These are phyloP conservation scores for Cetraspora pellucida DNA, from an alignment of 192 early-diverging fungal genomes.

Conservation along the genomic window DNA sequence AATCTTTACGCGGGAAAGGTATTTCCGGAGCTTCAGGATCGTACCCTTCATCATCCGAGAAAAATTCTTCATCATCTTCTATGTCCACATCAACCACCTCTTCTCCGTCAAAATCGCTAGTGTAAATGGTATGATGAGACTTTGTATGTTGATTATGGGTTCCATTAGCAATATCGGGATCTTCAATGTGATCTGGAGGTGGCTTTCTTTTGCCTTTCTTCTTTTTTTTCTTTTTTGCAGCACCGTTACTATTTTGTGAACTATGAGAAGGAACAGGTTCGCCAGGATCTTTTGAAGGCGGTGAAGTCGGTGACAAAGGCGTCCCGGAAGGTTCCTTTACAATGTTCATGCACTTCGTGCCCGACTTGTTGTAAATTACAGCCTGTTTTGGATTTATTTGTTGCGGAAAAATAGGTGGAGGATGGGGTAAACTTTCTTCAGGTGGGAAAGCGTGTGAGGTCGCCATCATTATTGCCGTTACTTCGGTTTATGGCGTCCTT, in stretches of 20 bases:
- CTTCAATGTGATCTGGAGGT: slow-evolving; percentile 1
- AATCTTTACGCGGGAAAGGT: slow-evolving; percentile 32
- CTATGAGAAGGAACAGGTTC: not conserved
- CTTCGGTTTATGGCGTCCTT: slow-evolving; percentile 16
- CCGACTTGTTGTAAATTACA: slow-evolving; percentile 35
- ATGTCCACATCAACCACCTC: not conserved
- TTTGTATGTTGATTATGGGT: slow-evolving; percentile 20
- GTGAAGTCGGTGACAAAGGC: slow-evolving; percentile 23
- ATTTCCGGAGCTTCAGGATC: slow-evolving; percentile 48
- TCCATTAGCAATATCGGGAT: not conserved
- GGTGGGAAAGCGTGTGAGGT: slow-evolving; percentile 31
- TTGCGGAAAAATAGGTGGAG: slow-evolving; percentile 27
- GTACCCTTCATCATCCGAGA: slow-evolving; percentile 52
- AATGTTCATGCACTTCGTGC: slow-evolving; percentile 35
- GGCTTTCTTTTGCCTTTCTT: slow-evolving; percentile 33
- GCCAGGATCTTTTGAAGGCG: slow-evolving; percentile 1
- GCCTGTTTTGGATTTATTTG: slow-evolving; percentile 29
- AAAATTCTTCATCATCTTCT: slow-evolving; percentile 49
- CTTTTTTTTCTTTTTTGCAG: slow-evolving; percentile 31
- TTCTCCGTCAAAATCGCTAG: not conserved
- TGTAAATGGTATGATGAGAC: slow-evolving; percentile 1
- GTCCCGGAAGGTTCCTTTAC: slow-evolving; percentile 25
- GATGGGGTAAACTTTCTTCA: slow-evolving; percentile 32
- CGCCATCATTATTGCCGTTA: slow-evolving; percentile 36
- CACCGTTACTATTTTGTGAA: slow-evolving; percentile 5